A percentile compares a stretch with the other conserved stretches of the same genome.
Evolutionary conservation across 352 stramenopile species (phyloP).

Genomic region (Phytopythium oedochilum): DNA sequence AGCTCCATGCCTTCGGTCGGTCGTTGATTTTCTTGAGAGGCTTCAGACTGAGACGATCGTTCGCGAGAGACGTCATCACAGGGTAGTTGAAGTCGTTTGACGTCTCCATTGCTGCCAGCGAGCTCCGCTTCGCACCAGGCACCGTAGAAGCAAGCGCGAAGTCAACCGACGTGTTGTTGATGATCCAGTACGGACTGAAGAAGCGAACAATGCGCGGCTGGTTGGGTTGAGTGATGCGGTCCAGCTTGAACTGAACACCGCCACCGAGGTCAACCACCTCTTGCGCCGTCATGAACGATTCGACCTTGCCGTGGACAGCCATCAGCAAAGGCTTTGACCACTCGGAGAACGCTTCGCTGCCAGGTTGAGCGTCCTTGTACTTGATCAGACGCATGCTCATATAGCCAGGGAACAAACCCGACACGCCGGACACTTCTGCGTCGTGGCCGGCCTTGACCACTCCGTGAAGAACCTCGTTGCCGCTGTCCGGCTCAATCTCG

Average conservation of each 20-base stretch:
- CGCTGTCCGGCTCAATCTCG: slow-evolving; percentile 20
- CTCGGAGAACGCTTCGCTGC: slow-evolving; percentile 27
- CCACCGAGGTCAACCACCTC: slow-evolving; percentile 47
- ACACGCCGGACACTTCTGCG: slow-evolving; percentile 71
- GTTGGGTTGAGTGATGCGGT: slow-evolving; percentile 63
- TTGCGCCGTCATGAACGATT: slow-evolving; percentile 68
- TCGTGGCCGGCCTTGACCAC: slow-evolving; percentile 66
- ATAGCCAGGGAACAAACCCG: slow-evolving; percentile 65
- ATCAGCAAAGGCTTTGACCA: slow-evolving; percentile 87
- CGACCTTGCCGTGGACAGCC: slow-evolving; percentile 66
- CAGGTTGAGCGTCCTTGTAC: slow-evolving; percentile 14
- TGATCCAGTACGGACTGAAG: slow-evolving; percentile 81
- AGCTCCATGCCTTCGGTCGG: slow-evolving; percentile 54
- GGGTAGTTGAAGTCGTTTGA: slow-evolving; percentile 55
- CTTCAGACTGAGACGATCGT: slow-evolving; percentile 72
- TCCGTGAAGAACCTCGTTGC: slow-evolving; percentile 38
- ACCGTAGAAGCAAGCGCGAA: slow-evolving; percentile 57
- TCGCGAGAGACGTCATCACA: slow-evolving; percentile 46
- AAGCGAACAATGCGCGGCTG: slow-evolving; percentile 76
- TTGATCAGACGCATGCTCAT: slow-evolving; percentile 56
- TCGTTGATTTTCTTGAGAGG: slow-evolving; percentile 35
- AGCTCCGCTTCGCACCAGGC: slow-evolving; percentile 40
- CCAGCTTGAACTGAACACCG: slow-evolving; percentile 63
- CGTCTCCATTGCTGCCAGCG: slow-evolving; percentile 37
- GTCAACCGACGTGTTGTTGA: slow-evolving; percentile 76